Evolutionary conservation across 2,329 filamentous ascomycete genomes (phyloP), one percentile per base, ranked within the genome.

Genomic region (Stenocarpella maydis): DNA sequence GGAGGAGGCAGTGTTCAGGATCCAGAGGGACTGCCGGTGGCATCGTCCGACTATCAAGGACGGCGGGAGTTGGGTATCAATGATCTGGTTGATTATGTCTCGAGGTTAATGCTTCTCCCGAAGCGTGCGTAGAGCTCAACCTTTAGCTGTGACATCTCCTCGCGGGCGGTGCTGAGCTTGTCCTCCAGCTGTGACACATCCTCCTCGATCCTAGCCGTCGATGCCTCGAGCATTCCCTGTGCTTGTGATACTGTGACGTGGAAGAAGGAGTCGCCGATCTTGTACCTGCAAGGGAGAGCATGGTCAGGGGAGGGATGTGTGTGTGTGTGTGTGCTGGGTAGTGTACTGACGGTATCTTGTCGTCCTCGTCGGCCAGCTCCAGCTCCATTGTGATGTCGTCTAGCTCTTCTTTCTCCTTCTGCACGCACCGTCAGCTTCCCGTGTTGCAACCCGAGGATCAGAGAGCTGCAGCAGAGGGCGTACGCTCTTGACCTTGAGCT

Each of bases 401-500:
- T 4, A 98, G 88, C 78, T 98, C 96, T 81, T 99, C 96, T 83
- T 98, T 98, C 80, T 98, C 95, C 84, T 98, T 98, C 95, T 98
- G 77, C 67, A 74, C 19, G 21, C 14, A 5, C 55, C 12, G 60
- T 77, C 68, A 77, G 71, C 68, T 4, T 45, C 47, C 14, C 28
- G 6, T 45, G 45, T 45, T 21, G n/a, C 6, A 17, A 17, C 6
- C 5, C 24, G 5, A 17, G 26, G 19, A 37, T 39, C 21, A 7
- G 8, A 31, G 1, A n/a, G 3, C 5, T 28, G 2, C 34, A 3
- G 9, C 1, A 3, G 1, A 9, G 4, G n/a, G 80, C 89, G 71
- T 79, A 95, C 95, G 79, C 90, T 90, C 80, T 97, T 98, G 7
- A 82, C 80, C 77, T 92, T 91, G 73, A 98, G 82, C 75, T 96